A percentile compares a stretch with the other conserved stretches of the same genome.
phyloP scores from a whole-genome alignment of 176 grass and related monocot species.

The Oropetium thomaeum region DNA sequence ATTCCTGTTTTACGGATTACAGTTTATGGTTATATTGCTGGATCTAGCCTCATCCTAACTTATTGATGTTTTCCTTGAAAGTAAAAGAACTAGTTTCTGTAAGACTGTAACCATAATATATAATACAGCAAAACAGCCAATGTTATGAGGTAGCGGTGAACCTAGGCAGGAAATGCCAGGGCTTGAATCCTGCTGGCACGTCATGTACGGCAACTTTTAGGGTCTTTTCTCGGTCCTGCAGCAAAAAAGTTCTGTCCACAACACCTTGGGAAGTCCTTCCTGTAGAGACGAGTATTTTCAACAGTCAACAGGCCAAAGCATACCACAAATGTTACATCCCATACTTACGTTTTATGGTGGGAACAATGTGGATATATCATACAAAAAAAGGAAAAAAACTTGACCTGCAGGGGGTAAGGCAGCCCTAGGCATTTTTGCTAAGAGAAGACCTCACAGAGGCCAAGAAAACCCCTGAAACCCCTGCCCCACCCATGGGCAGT shows the following conservation, averaged over 20 bases:
- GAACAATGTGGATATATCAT: background rate
- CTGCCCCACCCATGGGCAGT: too few species aligned
- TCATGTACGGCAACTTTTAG: too few species aligned
- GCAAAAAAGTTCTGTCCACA: background rate
- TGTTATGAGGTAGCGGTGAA: background rate
- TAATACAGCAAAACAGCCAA: background rate
- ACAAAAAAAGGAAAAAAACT: too few species aligned
- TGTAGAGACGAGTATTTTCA: background rate
- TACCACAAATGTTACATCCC: background rate
- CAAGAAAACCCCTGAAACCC: too few species aligned
- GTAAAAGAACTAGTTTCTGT: background rate
- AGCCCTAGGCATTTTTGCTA: too few species aligned
- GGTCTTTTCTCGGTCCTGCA: background rate
- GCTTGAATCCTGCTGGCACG: background rate
- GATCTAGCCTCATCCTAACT: constrained; percentile 1
- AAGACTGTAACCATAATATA: background rate
- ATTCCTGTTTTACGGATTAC: background rate
- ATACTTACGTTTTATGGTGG: background rate
- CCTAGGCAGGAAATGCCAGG: too few species aligned
- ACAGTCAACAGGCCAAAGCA: background rate
- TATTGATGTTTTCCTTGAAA: background rate
- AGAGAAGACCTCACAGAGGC: too few species aligned
- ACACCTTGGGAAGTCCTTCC: background rate
- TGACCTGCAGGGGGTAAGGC: too few species aligned
- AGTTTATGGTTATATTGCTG: constrained; percentile 12